phyloP scores from a whole-genome alignment of 1,284 basidiomycete genomes.

The Tilletia walkeri region DNA sequence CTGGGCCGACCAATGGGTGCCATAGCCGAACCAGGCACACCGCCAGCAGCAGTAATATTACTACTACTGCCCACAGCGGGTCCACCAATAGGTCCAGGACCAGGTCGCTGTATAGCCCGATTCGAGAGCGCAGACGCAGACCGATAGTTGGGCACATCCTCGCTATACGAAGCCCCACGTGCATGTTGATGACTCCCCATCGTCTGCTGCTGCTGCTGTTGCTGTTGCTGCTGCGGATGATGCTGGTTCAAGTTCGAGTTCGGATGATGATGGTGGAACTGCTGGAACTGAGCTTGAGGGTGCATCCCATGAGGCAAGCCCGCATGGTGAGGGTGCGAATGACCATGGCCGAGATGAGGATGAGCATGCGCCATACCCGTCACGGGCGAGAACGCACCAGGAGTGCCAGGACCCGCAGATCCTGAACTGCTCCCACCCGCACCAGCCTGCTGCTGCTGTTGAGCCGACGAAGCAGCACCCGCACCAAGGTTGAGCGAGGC shows the following conservation, averaged over 20 bases:
- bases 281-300: neutral
- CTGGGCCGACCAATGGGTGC: slow-evolving; percentile 53
- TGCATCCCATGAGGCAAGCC: neutral
- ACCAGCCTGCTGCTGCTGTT: neutral
- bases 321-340: neutral
- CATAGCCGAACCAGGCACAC: slow-evolving; percentile 34
- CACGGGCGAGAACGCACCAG: slow-evolving; percentile 33
- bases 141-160: slow-evolving; percentile 18
- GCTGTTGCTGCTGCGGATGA: slow-evolving; percentile 1
- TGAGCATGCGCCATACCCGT: slow-evolving; percentile 24
- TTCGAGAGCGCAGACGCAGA: slow-evolving; percentile 36
- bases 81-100: neutral
- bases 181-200: neutral
- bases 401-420: neutral
- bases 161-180: slow-evolving; percentile 6
- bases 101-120: slow-evolving; percentile 30
- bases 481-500: slow-evolving; percentile 40
- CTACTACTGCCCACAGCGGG: neutral
- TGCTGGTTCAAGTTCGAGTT: neutral
- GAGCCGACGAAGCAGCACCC: neutral
- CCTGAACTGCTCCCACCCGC: neutral
- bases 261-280: too few relatives aligned
- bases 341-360: neutral
- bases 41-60: slow-evolving; percentile 21
- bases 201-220: neutral